Evolutionary conservation across 75 land plant genomes (phyloP).

Genomic region (Pinus albicaulis): DNA sequence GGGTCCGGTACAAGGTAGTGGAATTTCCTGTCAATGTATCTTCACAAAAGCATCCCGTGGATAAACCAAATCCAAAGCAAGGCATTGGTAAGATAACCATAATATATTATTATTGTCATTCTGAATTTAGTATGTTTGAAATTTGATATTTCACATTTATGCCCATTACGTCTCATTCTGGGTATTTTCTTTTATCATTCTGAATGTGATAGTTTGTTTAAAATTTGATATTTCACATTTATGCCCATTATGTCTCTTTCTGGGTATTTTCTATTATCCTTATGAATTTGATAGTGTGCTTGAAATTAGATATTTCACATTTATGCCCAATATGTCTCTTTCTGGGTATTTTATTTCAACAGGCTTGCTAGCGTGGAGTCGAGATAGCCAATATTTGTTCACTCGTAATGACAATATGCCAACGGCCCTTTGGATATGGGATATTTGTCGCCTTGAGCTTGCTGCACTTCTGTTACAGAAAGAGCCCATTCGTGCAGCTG

Average conservation of each 20-base stretch:
- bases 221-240: background rate
- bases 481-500: constrained; percentile 84
- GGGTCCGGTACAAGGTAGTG: constrained; percentile 82
- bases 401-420: constrained; percentile 98
- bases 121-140: background rate
- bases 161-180: background rate
- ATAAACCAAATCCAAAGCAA: constrained; percentile 99
- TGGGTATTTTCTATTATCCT: background rate
- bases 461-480: constrained; percentile 89
- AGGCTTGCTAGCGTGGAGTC: constrained; percentile 94
- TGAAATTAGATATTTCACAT: background rate
- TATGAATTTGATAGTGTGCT: background rate
- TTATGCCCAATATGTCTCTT: background rate
- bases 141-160: background rate
- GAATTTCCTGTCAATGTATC: constrained; percentile 84
- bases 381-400: constrained; percentile 81
- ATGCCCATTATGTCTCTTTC: background rate
- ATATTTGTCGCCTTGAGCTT: constrained; percentile 73
- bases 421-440: constrained; percentile 95
- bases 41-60: constrained; percentile 77
- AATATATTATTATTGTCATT: background rate
- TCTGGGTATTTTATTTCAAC: constrained; percentile 14
- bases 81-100: constrained; percentile 68
- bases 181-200: background rate
- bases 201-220: background rate